These are phyloP conservation scores for Nakazawaea wyomingensis DNA, from an alignment of 805 yeast genomes.

Conservation along the genomic window DNA sequence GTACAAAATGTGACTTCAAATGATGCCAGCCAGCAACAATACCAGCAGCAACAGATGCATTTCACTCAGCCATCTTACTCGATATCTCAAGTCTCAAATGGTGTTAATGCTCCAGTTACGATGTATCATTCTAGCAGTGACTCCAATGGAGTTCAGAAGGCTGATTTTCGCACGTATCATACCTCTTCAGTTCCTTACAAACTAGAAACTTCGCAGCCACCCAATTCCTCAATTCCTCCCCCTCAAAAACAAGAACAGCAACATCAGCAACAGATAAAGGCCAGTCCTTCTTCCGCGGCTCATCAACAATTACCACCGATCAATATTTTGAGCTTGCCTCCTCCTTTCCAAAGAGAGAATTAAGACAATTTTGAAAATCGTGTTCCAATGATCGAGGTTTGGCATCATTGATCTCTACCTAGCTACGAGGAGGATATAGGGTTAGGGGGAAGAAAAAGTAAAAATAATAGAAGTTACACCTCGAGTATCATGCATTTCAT, in stretches of 20 bases:
- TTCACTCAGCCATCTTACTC: neutral
- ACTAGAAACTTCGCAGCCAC: neutral
- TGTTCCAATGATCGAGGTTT: too few relatives aligned
- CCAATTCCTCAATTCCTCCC: neutral
- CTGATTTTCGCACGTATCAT: neutral
- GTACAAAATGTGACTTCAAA: neutral
- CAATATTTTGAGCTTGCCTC: conserved; percentile 27
- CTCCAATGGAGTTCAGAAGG: neutral
- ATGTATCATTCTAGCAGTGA: neutral
- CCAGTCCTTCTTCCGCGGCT: conserved; percentile 14
- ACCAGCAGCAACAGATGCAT: conserved; percentile 15
- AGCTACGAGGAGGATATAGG: too few relatives aligned
- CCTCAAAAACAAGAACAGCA: conserved; percentile 7
- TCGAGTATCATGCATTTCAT: too few relatives aligned
- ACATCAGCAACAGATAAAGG: neutral
- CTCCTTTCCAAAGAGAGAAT: conserved; percentile 14
- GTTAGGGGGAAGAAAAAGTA: too few relatives aligned
- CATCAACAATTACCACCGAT: conserved; percentile 24
- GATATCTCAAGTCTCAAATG: conserved; percentile 1
- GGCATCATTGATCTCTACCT: too few relatives aligned
- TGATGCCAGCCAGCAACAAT: conserved; percentile 17
- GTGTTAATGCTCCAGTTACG: neutral
- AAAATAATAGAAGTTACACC: too few relatives aligned
- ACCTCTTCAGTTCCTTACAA: neutral
- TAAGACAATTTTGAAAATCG: neutral